Percentiles rank a stretch among this genome's conserved stretches.
Evolutionary conservation across 345 rosid genomes (phyloP).

Genomic region (Salix purpurea): DNA sequence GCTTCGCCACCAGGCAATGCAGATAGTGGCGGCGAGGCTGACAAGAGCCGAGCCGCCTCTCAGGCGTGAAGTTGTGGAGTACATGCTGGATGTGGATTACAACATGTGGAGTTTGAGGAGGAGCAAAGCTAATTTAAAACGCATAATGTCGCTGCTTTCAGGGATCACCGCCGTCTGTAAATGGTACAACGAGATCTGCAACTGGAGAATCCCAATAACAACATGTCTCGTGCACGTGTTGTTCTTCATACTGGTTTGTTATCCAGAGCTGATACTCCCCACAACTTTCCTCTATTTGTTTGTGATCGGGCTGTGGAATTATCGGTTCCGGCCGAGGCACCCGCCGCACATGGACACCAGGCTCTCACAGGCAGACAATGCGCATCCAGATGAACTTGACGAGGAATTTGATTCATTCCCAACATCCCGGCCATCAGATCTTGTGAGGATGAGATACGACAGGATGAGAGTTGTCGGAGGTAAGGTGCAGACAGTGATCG

Average conservation of each 20-base stretch:
- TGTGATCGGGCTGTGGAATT: constrained; percentile 33
- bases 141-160: constrained; percentile 22
- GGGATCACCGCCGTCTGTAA: constrained; percentile 21
- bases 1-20: constrained; percentile 33
- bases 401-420: constrained; percentile 32
- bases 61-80: constrained; percentile 26
- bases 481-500: constrained; percentile 24
- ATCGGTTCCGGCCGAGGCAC: constrained; percentile 28
- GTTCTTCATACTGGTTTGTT: constrained; percentile 32
- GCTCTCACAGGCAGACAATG: constrained; percentile 19
- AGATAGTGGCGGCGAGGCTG: constrained; percentile 27
- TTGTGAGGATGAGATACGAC: constrained; percentile 31
- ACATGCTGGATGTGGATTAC: constrained; percentile 27
- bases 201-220: constrained; percentile 34
- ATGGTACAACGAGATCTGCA: constrained; percentile 28
- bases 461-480: constrained; percentile 30
- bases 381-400: constrained; percentile 28
- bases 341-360: constrained; percentile 30
- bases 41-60: constrained; percentile 30
- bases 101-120: constrained; percentile 31
- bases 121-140: constrained; percentile 31
- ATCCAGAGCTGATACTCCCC: constrained; percentile 30
- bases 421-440: constrained; percentile 8
- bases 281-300: constrained; percentile 28
- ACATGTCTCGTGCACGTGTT: constrained; percentile 25